These are phyloP conservation scores for Ajuga reptans DNA, from an alignment of 305 asterid species.

Conservation along the genomic window DNA sequence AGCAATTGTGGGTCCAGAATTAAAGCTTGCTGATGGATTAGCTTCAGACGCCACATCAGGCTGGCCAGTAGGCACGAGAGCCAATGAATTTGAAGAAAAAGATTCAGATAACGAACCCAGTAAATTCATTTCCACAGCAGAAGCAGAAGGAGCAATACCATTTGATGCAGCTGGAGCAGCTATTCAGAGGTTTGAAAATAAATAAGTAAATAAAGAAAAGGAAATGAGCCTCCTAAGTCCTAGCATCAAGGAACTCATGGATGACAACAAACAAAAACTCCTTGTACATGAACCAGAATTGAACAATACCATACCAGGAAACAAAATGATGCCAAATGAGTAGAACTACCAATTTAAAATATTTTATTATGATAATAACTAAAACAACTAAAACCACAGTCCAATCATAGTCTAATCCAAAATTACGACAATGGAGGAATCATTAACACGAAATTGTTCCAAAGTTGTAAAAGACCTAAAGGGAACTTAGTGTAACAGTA, in stretches of 20 bases:
- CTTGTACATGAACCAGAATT: background rate
- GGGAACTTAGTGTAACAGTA: background rate
- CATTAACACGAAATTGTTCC: background rate
- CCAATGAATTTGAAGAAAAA: conserved; percentile 50
- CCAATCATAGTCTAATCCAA: background rate
- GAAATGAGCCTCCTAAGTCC: background rate
- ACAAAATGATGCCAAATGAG: background rate
- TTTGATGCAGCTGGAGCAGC: conserved; percentile 50
- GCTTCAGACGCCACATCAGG: conserved; percentile 38
- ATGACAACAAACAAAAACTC: background rate
- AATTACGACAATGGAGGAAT: background rate
- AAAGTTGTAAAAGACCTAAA: background rate
- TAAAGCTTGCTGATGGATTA: conserved; percentile 32
- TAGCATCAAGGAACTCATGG: conserved; percentile 10
- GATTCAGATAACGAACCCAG: conserved; percentile 68
- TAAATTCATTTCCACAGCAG: conserved; percentile 55
- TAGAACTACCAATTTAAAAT: background rate
- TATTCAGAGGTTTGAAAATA: conserved; percentile 23
- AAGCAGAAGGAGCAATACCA: conserved; percentile 37
- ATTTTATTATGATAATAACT: background rate
- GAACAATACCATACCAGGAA: background rate
- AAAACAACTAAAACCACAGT: background rate
- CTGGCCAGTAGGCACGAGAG: conserved; percentile 54
- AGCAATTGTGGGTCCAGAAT: conserved; percentile 37
- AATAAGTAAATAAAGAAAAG: background rate